Evolutionary conservation across 257 asterid species (phyloP), one percentile per base, ranked within the genome.

Genomic region (Capsicum pubescens): DNA sequence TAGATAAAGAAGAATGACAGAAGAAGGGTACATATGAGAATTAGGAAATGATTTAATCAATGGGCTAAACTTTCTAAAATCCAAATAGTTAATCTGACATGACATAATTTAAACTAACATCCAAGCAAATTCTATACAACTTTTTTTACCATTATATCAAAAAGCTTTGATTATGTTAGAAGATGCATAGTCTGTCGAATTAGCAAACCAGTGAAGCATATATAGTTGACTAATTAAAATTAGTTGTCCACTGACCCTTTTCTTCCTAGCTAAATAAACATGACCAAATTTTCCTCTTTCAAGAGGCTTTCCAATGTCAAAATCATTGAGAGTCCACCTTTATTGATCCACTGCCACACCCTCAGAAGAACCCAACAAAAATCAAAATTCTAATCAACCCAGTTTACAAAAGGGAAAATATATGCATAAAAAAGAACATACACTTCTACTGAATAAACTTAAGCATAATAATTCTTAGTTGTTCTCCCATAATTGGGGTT

Each of bases 211-310:
- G 63, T 0, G 13, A 52, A 50, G 5, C 1, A 4, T 21, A 50
- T 3, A 2, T 21, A 76, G 50, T 77, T 26, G 26, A 26, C 26
- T 54, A 48, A 76, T 13, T 54, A 14, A 26, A 76, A 77, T 21
- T 54, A 54, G 54, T 76, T 54, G 26, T 50, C n/a, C n/a, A 77
- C 81, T 54, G 26, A 95, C 98, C 97, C 89, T 93, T 87, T 92
- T 95, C 87, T 95, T 98, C 88, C 92, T 92, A 15, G 98, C 95
- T 57, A 95, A 87, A 88, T 93, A 95, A 68, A 95, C 98, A 84
- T 95, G 98, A 7, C 98, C 98, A 88, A 95, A 95, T 87, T 95
- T 95, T 82, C 98, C 98, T 88, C 97, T 90, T 46, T 98, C 98
- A 17, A 95, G 98, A 86, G 98, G 97, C 90, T 93, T 95, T 81